These are phyloP conservation scores for Ceratobasidium sp. DNA, from an alignment of 1,284 basidiomycete genomes.

Conservation along the genomic window DNA sequence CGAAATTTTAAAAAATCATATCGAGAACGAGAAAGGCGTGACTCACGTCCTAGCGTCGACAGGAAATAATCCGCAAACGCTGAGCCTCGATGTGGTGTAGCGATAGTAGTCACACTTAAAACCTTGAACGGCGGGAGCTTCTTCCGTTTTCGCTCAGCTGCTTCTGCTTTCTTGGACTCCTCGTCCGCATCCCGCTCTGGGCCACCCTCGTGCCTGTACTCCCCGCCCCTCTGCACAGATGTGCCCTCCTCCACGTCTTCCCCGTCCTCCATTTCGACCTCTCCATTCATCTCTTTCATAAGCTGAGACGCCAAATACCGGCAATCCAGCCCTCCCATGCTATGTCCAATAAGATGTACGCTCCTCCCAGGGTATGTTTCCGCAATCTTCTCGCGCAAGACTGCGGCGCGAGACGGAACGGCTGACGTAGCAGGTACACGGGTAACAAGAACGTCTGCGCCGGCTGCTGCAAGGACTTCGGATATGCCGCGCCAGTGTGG, in stretches of 20 bases:
- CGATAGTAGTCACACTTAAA: slow-evolving; percentile 90
- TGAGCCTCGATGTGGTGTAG: slow-evolving; percentile 93
- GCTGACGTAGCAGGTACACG: slow-evolving; percentile 92
- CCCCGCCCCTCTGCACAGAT: slow-evolving; percentile 21
- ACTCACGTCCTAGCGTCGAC: slow-evolving; percentile 76
- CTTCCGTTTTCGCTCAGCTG: slow-evolving; percentile 46
- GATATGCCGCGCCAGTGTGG: slow-evolving; percentile 95
- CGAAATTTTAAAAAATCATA: slow-evolving; percentile 13
- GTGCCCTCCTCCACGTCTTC: slow-evolving; percentile 60
- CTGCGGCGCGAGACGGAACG: slow-evolving; percentile 86
- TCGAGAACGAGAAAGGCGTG: slow-evolving; percentile 49
- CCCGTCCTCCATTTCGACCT: slow-evolving; percentile 48
- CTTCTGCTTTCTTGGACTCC: slow-evolving; percentile 58
- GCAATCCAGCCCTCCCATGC: slow-evolving; percentile 96
- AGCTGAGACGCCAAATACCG: slow-evolving; percentile 86
- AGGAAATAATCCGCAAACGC: slow-evolving; percentile 94
- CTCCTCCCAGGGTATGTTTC: slow-evolving; percentile 81
- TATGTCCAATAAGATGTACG: slow-evolving; percentile 91
- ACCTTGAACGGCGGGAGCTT: slow-evolving; percentile 63
- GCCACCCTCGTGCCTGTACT: slow-evolving; percentile 32
- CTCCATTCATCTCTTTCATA: slow-evolving; percentile 31
- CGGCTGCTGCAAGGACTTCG: slow-evolving; percentile 88
- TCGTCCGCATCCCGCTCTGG: slow-evolving; percentile 45
- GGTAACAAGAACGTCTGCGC: slow-evolving; percentile 90
- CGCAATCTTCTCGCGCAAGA: slow-evolving; percentile 84